Evolutionary conservation across 1,284 basidiomycete genomes (phyloP).

Genomic region (Puccinia hordei): DNA sequence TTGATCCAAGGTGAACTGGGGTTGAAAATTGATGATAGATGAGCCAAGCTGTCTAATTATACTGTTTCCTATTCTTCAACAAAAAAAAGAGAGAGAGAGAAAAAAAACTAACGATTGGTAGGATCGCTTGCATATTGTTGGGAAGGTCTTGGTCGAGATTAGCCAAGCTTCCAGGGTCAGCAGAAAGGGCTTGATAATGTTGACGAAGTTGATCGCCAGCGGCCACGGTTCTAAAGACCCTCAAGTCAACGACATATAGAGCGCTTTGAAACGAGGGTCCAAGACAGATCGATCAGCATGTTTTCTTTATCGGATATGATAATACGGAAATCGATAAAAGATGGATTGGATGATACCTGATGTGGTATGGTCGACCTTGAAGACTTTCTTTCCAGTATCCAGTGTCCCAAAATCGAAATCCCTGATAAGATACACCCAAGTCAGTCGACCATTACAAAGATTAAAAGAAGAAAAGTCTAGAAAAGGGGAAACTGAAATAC

Average conservation of each 20-base stretch:
- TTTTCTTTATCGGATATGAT: neutral
- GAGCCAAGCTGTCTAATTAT: too few species aligned
- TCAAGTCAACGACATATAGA: slow-evolving; percentile 93
- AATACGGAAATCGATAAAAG: neutral
- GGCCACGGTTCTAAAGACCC: slow-evolving; percentile 76
- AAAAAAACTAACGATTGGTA: slow-evolving; percentile 71
- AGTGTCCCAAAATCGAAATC: slow-evolving; percentile 58
- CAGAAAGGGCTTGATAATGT: slow-evolving; percentile 82
- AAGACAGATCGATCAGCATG: slow-evolving; percentile 53
- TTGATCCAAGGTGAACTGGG: slow-evolving; percentile 76
- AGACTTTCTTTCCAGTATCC: slow-evolving; percentile 83
- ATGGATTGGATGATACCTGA: slow-evolving; percentile 65
- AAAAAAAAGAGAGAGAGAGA: neutral
- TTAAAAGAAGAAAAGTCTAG: slow-evolving; percentile 91
- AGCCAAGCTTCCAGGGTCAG: slow-evolving; percentile 87
- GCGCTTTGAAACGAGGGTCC: slow-evolving; percentile 68
- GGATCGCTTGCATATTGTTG: slow-evolving; percentile 82
- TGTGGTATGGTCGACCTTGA: slow-evolving; percentile 80
- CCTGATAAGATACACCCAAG: slow-evolving; percentile 11
- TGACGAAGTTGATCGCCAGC: slow-evolving; percentile 82
- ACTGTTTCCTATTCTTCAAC: neutral
- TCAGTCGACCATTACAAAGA: slow-evolving; percentile 54
- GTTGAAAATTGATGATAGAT: neutral
- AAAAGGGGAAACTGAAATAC: slow-evolving; percentile 67
- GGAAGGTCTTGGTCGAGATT: slow-evolving; percentile 97